Conservation (phyloP, 2,329 filamentous ascomycete genomes). For the Alternaria sp. region DNA sequence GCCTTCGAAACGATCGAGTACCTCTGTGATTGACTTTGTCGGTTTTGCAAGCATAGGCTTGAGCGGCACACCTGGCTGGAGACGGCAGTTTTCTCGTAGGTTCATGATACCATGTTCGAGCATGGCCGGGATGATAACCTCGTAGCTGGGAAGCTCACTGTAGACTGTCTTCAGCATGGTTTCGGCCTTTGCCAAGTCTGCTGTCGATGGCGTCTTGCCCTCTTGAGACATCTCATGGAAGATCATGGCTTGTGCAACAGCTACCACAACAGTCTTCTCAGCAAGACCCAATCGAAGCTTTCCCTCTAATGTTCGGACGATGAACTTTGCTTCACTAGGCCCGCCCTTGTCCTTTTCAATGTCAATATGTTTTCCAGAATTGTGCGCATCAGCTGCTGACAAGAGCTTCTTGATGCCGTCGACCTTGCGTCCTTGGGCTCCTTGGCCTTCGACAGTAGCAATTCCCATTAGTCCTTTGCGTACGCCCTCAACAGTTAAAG, state of each 20-base stretch:
- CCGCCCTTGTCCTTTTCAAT: conserved; percentile 93
- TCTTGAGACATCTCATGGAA: conserved; percentile 79
- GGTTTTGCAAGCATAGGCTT: conserved; percentile 99
- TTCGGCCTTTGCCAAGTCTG: conserved; percentile 84
- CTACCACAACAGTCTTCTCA: conserved; percentile 89
- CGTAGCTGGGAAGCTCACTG: conserved; percentile 95
- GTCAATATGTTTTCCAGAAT: conserved; percentile 72
- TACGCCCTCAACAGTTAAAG: conserved; percentile 84
- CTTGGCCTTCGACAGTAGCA: conserved; percentile 84
- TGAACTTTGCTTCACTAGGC: conserved; percentile 91
- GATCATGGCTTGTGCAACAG: conserved; percentile 87
- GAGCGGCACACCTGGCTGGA: conserved; percentile 90
- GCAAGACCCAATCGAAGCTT: conserved; percentile 91
- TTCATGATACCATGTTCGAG: conserved; percentile 85
- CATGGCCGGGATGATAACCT: conserved; percentile 91
- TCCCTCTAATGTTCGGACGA: conserved; percentile 91
- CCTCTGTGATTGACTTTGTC: conserved; percentile 97
- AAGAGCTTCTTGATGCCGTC: conserved; percentile 95
- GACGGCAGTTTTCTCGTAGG: conserved; percentile 83
- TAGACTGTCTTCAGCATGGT: conserved; percentile 88
- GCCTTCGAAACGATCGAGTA: conserved; percentile 93
- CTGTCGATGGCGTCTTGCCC: conserved; percentile 73
- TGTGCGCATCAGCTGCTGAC: conserved; percentile 82
- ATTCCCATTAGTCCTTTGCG: conserved; percentile 88
- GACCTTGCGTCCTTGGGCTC: conserved; percentile 89